Evolutionary conservation across 768 basidiomycete species (phyloP), one percentile per base, ranked within the genome.

Genomic region (Nidularia sp.): DNA sequence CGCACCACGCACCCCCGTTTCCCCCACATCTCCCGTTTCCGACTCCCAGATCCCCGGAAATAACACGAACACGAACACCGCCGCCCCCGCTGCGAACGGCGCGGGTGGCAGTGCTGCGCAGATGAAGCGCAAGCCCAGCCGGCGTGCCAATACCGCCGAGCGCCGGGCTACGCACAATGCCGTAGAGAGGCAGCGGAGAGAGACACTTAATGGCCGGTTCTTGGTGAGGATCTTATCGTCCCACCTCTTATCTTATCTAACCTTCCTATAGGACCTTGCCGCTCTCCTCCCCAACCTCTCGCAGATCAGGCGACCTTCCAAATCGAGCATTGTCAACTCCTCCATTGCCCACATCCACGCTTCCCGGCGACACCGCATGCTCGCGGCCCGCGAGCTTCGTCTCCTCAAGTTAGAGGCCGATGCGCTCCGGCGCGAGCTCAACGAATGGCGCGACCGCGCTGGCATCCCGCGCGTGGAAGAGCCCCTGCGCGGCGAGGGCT

Each of bases 81-180:
- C 51, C 32, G 54, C 52, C 44, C 52, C 57, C 29, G 43, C 63
- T 31, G 66, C 59, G 18, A 49, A 63, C 12, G 51, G 59, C 31
- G 53, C 52, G 1, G 51, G 54, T 7, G 43, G 18, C 31, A 47
- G 42, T 56, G 49, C 35, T 49, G 56, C 70, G n/a, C 78, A 80
- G 55, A 64, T 72, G 53, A 91, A 89, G 66, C 83, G 89, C 67
- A 96, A 96, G 68, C 84, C 91, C 51, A 83, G 81, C 62, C 80
- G 93, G 56, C 84, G 94, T 33, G 94, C 93, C 49, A 98, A 98
- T 72, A 98, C 95, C 49, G 95, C 94, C 48, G 96, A 98, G 68
- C 90, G 95, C 69, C 77, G 96, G 34, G 93, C 93, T 3, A 94
- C 91, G 18, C 96, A 99, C 73, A 99, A 98, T 66, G 96, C 97